Conservation (phyloP, 768 basidiomycete species). For the Dentipellis fragilis region DNA sequence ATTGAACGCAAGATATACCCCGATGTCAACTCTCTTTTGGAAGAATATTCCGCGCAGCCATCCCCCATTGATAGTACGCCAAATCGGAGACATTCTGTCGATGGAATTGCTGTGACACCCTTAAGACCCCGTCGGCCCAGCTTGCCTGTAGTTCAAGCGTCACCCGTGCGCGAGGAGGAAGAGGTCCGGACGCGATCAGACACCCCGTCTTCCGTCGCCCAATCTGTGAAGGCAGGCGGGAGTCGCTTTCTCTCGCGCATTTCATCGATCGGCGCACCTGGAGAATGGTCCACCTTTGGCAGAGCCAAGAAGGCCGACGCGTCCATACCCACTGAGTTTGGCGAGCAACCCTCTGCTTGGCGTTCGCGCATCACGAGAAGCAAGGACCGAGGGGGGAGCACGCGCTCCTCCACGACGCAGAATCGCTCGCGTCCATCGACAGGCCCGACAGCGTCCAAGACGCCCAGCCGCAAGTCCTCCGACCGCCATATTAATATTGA, state of each 20-base stretch:
- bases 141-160: neutral
- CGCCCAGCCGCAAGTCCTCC: neutral
- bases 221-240: no score
- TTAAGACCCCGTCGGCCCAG: neutral
- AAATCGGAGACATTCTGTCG: neutral
- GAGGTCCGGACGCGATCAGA: neutral
- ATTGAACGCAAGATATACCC: slow-evolving; percentile 1
- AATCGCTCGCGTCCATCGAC: slow-evolving; percentile 17
- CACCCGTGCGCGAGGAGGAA: neutral
- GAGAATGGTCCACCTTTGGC: slow-evolving; percentile 29
- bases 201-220: neutral
- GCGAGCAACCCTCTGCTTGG: slow-evolving; percentile 14
- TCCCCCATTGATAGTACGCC: neutral
- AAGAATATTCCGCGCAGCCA: neutral
- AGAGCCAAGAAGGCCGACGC: slow-evolving; percentile 15
- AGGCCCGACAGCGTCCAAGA: slow-evolving; percentile 5
- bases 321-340: slow-evolving; percentile 10
- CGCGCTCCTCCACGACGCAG: slow-evolving; percentile 21
- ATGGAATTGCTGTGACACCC: neutral
- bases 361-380: neutral
- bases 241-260: slow-evolving; percentile 10
- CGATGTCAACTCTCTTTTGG: slow-evolving; percentile 1
- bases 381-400: slow-evolving; percentile 17
- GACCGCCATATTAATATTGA: neutral
- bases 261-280: slow-evolving; percentile 14